Evolutionary conservation across 2,329 filamentous ascomycete genomes (phyloP).

Genomic region (Botrytis hyacinthi): DNA sequence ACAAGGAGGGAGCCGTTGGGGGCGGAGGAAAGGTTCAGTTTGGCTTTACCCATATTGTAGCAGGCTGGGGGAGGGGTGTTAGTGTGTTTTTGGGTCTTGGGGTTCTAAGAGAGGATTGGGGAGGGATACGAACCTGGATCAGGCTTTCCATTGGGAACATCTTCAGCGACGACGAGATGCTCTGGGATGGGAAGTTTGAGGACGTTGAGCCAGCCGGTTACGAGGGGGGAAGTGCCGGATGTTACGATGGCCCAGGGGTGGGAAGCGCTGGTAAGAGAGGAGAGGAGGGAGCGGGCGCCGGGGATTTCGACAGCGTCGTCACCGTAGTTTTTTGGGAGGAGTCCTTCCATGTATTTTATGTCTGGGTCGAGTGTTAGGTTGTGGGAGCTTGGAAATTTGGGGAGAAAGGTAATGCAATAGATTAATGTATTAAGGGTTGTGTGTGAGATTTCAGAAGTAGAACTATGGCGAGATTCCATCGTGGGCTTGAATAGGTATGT

Average conservation of each 20-base stretch:
- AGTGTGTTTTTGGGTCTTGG: background rate
- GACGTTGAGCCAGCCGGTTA: constrained; percentile 69
- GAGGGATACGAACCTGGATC: constrained; percentile 50
- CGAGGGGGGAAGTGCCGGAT: constrained; percentile 66
- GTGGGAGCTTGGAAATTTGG: background rate
- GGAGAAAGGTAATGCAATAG: too few relatives aligned
- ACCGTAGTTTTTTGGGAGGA: constrained; percentile 74
- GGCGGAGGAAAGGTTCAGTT: constrained; percentile 48
- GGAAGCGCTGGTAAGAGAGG: constrained; percentile 57
- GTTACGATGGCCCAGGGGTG: constrained; percentile 79
- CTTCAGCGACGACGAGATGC: constrained; percentile 72
- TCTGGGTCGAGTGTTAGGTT: constrained; percentile 52
- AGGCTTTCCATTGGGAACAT: constrained; percentile 72
- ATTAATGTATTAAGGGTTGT: too few relatives aligned
- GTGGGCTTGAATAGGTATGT: background rate
- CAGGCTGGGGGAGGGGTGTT: constrained; percentile 44
- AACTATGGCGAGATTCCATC: too few relatives aligned
- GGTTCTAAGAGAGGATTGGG: background rate
- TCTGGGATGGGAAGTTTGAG: constrained; percentile 63
- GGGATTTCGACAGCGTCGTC: constrained; percentile 80
- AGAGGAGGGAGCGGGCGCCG: constrained; percentile 71
- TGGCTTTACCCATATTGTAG: constrained; percentile 66
- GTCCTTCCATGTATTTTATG: constrained; percentile 72
- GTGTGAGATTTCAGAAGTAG: background rate
- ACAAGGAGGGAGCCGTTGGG: constrained; percentile 50